Conservation (phyloP, 768 basidiomycete genomes). For the Lactarius evosmus region DNA sequence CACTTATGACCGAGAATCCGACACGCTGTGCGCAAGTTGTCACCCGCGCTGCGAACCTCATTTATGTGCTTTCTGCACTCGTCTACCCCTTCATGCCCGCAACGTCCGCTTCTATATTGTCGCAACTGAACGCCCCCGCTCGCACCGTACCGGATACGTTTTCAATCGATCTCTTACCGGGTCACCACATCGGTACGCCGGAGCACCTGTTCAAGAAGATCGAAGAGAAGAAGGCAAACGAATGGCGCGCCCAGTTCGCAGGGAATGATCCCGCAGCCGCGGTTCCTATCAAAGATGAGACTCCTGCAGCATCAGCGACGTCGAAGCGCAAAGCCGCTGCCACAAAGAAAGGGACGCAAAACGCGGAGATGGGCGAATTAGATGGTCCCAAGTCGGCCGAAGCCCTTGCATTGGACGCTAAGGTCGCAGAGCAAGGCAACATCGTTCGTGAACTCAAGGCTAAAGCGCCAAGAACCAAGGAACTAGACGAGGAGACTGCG, state of each 20-base stretch:
- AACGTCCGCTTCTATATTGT: conserved; percentile 74
- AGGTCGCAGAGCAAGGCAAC: conserved; percentile 73
- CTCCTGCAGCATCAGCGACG: conserved; percentile 48
- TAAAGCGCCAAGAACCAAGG: conserved; percentile 53
- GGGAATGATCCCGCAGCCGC: conserved; percentile 50
- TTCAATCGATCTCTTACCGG: conserved; percentile 78
- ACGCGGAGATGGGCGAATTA: conserved; percentile 37
- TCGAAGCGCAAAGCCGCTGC: conserved; percentile 50
- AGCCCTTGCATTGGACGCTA: conserved; percentile 65
- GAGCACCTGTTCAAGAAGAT: conserved; percentile 93
- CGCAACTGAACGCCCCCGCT: conserved; percentile 86
- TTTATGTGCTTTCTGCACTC: conserved; percentile 83
- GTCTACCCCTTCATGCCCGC: conserved; percentile 96
- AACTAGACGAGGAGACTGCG: conserved; percentile 59
- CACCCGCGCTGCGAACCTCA: conserved; percentile 86
- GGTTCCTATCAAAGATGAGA: conserved; percentile 39
- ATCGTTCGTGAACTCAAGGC: conserved; percentile 69
- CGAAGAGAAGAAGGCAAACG: conserved; percentile 83
- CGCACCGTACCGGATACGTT: conserved; percentile 73
- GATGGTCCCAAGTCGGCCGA: conserved; percentile 69
- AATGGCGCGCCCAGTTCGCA: conserved; percentile 77
- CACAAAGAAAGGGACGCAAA: conserved; percentile 45
- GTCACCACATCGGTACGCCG: conserved; percentile 82
- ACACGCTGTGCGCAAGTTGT: conserved; percentile 87
- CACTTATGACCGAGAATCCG: conserved; percentile 77